phyloP scores from a whole-genome alignment of 2,329 filamentous ascomycete genomes.

The Cadophora sp. region DNA sequence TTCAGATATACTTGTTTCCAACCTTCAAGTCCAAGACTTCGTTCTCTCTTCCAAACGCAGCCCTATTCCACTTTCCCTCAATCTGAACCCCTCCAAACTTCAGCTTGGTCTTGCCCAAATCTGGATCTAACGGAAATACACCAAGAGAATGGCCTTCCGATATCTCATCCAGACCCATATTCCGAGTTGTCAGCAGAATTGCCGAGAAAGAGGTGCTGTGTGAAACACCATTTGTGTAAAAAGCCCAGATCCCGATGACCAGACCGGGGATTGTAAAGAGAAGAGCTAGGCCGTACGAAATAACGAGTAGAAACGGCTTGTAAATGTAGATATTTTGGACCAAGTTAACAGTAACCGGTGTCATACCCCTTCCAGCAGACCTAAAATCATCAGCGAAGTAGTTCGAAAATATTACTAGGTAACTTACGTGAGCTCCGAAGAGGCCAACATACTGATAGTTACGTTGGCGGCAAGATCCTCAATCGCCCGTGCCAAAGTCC shows the following conservation, averaged over 20 bases:
- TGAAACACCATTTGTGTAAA: conserved; percentile 23
- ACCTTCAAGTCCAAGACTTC: neutral
- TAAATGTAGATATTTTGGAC: conserved; percentile 14
- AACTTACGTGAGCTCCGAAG: conserved; percentile 8
- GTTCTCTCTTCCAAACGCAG: neutral
- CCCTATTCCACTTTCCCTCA: neutral
- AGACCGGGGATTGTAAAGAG: neutral
- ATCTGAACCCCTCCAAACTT: neutral
- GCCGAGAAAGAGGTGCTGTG: conserved; percentile 29
- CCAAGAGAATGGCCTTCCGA: neutral
- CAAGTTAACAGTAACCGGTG: neutral
- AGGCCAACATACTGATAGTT: conserved; percentile 6
- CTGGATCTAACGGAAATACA: neutral
- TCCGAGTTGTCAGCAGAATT: conserved; percentile 26
- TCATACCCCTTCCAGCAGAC: neutral
- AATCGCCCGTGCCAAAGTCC: conserved; percentile 3
- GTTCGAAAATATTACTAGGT: neutral
- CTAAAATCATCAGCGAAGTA: neutral
- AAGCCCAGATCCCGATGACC: conserved; percentile 11
- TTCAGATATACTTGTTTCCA: neutral
- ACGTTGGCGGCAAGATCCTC: conserved; percentile 17
- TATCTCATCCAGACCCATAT: conserved; percentile 23
- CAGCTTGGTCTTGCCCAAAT: neutral
- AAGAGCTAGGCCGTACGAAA: conserved; percentile 15
- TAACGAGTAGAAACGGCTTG: conserved; percentile 6